Evolutionary conservation across 495 filamentous ascomycete genomes (phyloP), one percentile per base, ranked within the genome.

Genomic region (Tuber umbilicatum): DNA sequence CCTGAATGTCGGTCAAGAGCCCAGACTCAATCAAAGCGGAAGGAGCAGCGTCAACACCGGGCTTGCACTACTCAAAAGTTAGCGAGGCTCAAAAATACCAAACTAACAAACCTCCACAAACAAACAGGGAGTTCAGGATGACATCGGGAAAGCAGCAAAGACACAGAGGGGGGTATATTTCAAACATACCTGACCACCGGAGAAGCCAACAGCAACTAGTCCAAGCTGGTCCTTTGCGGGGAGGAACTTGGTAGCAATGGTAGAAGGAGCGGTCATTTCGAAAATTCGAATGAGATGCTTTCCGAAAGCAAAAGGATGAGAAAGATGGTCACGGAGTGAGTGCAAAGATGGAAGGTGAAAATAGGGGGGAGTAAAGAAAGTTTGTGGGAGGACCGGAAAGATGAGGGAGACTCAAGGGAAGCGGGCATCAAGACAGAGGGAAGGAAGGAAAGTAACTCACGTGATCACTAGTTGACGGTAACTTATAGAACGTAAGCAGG

Each of bases 121-220:
- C 16, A 5, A 64, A 19, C 55, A 42, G 39, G 55, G 77, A 70
- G 70, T 72, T 76, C 73, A 74, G 50, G 35, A 69, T 70, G 38
- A 68, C 50, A 38, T 72, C 35, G 42, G 68, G 68, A 39, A 17
- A 64, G 55, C 31, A 35, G 55, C 50, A 64, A 64, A 14, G 12
- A 64, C 27, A 35, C n/a, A 64, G 7, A 17, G 50, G 39, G 21
- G 10, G 21, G 27, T 39, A 70, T 68, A 78, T 74, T 70, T 12
- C 75, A 69, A 17, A 71, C 72, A 79, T 88, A 94, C 94, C 88
- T 99, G 95, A 71, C 95, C 95, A 79, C 96, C 95, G 73, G 94
- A 97, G 87, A 99, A 99, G 74, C 94, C 94, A 31, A 98, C 95
- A 40, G 94, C 94, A 55, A 98, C 92, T 70, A 99, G 87, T 73